Percentiles rank a stretch among this genome's conserved stretches.
phyloP scores from a whole-genome alignment of 2,329 filamentous ascomycete species.

The Aureobasidium sp. region DNA sequence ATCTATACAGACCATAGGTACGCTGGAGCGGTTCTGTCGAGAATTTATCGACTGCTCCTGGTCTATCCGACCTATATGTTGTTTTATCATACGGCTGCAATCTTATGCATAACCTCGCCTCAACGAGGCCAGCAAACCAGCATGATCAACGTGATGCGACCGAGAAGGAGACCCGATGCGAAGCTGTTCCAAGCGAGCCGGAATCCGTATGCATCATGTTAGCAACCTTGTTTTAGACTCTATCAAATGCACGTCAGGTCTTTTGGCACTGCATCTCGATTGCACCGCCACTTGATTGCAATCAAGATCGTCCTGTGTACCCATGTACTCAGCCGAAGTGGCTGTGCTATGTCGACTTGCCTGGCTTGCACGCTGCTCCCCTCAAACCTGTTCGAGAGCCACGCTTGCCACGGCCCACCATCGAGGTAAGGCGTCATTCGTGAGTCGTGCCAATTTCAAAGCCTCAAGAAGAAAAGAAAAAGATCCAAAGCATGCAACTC shows the following conservation, averaged over 20 bases:
- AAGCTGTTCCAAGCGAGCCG: not conserved
- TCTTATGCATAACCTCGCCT: not conserved
- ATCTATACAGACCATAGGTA: not conserved
- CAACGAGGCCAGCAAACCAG: not conserved
- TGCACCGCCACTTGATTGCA: not conserved
- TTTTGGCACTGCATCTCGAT: not conserved
- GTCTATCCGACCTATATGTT: not conserved
- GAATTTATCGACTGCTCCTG: not conserved
- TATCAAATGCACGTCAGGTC: not conserved
- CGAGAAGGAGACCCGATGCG: not conserved
- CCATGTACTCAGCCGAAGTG: not conserved
- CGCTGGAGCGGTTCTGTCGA: not conserved
- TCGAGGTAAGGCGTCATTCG: not conserved
- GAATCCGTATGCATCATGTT: not conserved
- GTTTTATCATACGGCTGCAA: not conserved
- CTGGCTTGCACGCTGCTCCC: not conserved
- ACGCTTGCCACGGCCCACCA: not conserved
- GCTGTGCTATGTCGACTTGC: not conserved
- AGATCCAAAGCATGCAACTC: not conserved
- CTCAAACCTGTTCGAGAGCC: not conserved
- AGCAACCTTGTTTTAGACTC: not conserved
- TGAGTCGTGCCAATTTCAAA: not conserved
- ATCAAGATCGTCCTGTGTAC: not conserved
- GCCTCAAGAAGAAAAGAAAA: not conserved
- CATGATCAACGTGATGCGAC: not conserved